phyloP scores from a whole-genome alignment of 768 basidiomycete species.

The Tylopilus rubrobrunneus region DNA sequence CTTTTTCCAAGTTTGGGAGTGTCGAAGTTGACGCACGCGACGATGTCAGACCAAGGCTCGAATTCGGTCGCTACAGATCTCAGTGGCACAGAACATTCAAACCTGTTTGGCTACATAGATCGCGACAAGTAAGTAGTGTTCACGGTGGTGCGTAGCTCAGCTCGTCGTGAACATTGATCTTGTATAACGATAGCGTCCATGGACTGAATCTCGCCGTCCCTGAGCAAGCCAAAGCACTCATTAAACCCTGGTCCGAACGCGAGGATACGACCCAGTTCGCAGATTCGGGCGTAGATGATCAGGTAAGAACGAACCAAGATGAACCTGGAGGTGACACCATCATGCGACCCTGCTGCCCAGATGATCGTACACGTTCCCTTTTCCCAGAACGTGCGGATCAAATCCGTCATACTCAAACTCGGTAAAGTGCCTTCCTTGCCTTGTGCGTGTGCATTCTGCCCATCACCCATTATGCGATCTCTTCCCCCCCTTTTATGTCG shows the following conservation, averaged over 20 bases:
- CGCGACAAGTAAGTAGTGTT: slow-evolving; percentile 52
- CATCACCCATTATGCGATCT: slow-evolving; percentile 6
- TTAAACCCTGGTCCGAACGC: slow-evolving; percentile 80
- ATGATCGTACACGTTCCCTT: slow-evolving; percentile 82
- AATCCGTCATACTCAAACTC: slow-evolving; percentile 71
- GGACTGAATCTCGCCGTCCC: slow-evolving; percentile 80
- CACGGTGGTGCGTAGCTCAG: background rate
- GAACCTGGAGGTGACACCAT: slow-evolving; percentile 8
- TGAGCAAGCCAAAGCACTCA: slow-evolving; percentile 69
- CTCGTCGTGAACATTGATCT: background rate
- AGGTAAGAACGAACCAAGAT: slow-evolving; percentile 44
- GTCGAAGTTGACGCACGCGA: background rate
- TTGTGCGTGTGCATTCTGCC: slow-evolving; percentile 6
- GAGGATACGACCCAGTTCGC: slow-evolving; percentile 63
- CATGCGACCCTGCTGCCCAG: slow-evolving; percentile 36
- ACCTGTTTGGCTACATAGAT: slow-evolving; percentile 58
- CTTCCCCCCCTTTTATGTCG: slow-evolving; percentile 6
- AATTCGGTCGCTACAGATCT: slow-evolving; percentile 45
- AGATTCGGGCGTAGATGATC: slow-evolving; percentile 83
- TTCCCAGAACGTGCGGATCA: slow-evolving; percentile 69
- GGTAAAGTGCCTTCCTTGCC: slow-evolving; percentile 41
- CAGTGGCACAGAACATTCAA: slow-evolving; percentile 47
- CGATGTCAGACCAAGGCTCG: slow-evolving; percentile 21
- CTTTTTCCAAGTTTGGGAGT: slow-evolving; percentile 14
- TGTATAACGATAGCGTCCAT: slow-evolving; percentile 51